Base-by-base conservation (phyloP, 257 asterid species). In the Jaltomata sinuosa region DNA sequence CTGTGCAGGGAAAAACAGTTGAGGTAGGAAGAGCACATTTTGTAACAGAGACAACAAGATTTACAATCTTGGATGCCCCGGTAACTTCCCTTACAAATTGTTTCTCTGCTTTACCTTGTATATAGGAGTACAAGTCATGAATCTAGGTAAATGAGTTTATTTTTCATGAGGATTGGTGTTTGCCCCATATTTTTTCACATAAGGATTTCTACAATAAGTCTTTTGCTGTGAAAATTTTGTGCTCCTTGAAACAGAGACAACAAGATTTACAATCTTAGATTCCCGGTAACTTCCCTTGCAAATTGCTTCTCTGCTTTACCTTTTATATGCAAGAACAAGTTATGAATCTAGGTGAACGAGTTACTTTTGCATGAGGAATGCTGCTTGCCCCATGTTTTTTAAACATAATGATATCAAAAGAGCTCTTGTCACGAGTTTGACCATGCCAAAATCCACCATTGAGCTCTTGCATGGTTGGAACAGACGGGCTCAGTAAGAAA, bases 21-120 rank as follows among this genome's bases (percentile, higher is more conserved):
- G 99, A 96, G 90, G 99, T 96, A 74, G 99, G 99, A 57, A 90
- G 98, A 86, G 99, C 98, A n/a, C 97, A 93, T 86, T 96, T 96
- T 87, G 98, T 94, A 93, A 96, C 99, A 80, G 98, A 94, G 87
- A 89, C 97, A 6, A 88, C 98, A 71, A 92, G 99, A 88, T 95
- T 96, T 86, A 96, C 99, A 14, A 96, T 96, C 87, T 88, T 96
- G 93, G 99, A 96, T 95, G 98, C 98, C 62, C 99, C 99, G 90
- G 98, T 96, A 93, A 85, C 42, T 64, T 87, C 80, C 62, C 40
- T 5, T 52, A 42, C 76, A 47, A 50, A 18, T 32, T 68, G 25
- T 10, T 57, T 42, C 36, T 45, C 36, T 72, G 32, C 57, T 22
- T 72, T 72, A 11, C 38, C 80, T 22, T 72, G 38, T 71, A 11